phyloP scores from a whole-genome alignment of 495 filamentous ascomycete genomes.

The Neurospora intermedia region DNA sequence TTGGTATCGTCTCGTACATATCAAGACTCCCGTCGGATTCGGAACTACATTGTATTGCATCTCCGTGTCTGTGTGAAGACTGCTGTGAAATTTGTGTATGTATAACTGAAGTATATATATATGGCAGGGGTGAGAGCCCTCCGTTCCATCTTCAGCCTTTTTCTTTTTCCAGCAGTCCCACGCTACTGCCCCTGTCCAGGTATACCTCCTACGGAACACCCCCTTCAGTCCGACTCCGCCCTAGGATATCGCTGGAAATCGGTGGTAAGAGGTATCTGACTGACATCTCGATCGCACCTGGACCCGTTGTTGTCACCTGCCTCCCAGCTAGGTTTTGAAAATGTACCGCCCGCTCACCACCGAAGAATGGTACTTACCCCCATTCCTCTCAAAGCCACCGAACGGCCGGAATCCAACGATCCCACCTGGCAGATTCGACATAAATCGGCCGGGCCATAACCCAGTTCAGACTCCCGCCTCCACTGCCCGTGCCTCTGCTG shows the following conservation, averaged over 20 bases:
- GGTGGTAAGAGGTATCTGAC: neutral
- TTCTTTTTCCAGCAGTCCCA: neutral
- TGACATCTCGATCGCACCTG: neutral
- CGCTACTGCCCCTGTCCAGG: neutral
- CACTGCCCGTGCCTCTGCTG: neutral
- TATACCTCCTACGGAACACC: too few species aligned
- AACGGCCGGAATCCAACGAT: neutral
- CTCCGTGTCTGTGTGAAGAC: neutral
- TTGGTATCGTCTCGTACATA: neutral
- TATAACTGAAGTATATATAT: too few species aligned
- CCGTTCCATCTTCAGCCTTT: neutral
- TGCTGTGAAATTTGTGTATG: neutral
- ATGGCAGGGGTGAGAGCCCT: neutral
- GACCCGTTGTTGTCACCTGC: neutral
- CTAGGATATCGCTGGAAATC: neutral
- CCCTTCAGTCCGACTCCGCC: neutral
- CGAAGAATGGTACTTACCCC: neutral
- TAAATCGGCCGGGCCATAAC: neutral
- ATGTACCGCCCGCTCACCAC: neutral
- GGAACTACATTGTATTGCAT: neutral
- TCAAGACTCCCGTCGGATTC: neutral
- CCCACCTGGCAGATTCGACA: neutral
- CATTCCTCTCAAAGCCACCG: neutral
- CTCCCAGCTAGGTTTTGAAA: neutral
- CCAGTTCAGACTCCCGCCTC: neutral